Conservation (phyloP, 1,284 basidiomycete genomes). For the Leccinum laetum region DNA sequence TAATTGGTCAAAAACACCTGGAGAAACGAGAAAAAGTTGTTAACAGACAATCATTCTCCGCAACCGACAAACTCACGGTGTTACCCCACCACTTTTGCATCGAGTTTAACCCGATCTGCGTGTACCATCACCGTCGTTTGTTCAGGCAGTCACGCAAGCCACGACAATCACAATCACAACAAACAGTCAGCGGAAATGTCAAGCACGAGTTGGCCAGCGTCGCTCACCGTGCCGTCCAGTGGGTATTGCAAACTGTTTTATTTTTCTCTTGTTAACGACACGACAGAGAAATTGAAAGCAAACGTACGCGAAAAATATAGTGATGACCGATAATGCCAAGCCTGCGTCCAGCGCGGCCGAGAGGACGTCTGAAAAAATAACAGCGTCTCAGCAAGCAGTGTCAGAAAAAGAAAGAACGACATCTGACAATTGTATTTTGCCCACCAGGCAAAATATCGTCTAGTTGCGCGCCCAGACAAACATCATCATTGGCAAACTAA, state of each 20-base stretch:
- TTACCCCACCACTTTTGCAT: constrained; percentile 58
- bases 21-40: background rate
- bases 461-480: constrained; percentile 11
- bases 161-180: background rate
- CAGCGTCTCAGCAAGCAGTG: background rate
- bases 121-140: background rate
- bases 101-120: constrained; percentile 40
- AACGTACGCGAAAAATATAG: constrained; percentile 51
- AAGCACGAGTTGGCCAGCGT: background rate
- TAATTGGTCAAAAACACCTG: constrained; percentile 37
- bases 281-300: background rate
- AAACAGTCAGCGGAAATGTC: background rate
- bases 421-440: constrained; percentile 62
- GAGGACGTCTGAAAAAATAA: constrained; percentile 43
- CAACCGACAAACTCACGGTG: constrained; percentile 28
- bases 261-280: background rate
- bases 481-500: background rate
- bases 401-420: background rate
- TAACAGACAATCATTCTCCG: background rate
- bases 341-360: constrained; percentile 63
- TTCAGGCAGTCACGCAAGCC: too few relatives aligned
- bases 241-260: constrained; percentile 34
- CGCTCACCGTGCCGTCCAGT: constrained; percentile 25
- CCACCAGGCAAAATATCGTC: constrained; percentile 69
- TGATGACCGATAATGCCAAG: constrained; percentile 46